Conservation (phyloP, 2,329 filamentous ascomycete species). For the Venturia oleaginea region DNA sequence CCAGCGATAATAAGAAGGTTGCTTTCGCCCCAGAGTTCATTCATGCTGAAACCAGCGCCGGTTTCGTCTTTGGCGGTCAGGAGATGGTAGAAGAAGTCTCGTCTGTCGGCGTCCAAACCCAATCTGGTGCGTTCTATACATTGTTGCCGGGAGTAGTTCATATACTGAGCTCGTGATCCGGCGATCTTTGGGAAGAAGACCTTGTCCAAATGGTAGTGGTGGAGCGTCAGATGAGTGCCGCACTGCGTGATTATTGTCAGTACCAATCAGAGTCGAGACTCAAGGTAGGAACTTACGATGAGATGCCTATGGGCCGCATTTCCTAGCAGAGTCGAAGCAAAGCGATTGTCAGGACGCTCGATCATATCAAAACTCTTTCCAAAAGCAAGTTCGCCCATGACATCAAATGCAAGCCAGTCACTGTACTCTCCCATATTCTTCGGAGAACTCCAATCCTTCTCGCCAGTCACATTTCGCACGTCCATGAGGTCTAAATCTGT, state of each 20-base stretch:
- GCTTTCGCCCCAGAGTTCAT: conserved; percentile 41
- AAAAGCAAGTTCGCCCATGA: conserved; percentile 42
- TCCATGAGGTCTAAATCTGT: conserved; percentile 2
- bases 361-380: conserved; percentile 38
- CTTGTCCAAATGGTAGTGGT: conserved; percentile 35
- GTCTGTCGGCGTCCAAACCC: conserved; percentile 30
- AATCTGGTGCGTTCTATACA: conserved; percentile 34
- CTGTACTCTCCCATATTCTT: conserved; percentile 38
- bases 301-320: conserved; percentile 37
- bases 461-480: background rate
- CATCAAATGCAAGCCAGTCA: conserved; percentile 40
- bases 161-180: conserved; percentile 31
- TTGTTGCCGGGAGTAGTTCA: conserved; percentile 35
- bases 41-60: conserved; percentile 33
- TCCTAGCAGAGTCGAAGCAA: conserved; percentile 33
- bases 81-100: conserved; percentile 42
- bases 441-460: conserved; percentile 31
- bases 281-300: conserved; percentile 25
- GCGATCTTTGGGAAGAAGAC: conserved; percentile 37
- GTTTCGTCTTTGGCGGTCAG: conserved; percentile 38
- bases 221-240: conserved; percentile 35
- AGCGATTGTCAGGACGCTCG: conserved; percentile 30
- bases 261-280: conserved; percentile 1
- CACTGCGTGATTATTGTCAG: conserved; percentile 25
- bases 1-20: conserved; percentile 42